Conservation (phyloP, 2,329 filamentous ascomycete species). For the Tolypocladium ovalisporum region DNA sequence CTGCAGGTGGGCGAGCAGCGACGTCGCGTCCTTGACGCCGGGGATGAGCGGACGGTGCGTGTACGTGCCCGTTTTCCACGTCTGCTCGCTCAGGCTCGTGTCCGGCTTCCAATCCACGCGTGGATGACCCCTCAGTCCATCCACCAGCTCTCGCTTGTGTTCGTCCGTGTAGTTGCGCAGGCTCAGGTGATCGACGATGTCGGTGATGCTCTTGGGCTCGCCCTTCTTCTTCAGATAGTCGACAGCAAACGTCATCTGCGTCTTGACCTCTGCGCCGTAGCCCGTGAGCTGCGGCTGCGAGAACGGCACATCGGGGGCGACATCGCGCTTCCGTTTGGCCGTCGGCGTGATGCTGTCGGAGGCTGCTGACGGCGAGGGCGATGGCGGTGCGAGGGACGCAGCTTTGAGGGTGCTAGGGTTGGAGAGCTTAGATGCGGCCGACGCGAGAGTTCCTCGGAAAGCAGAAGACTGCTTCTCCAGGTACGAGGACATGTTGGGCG, state of each 20-base stretch:
- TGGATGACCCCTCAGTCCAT: conserved; percentile 55
- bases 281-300: conserved; percentile 69
- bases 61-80: conserved; percentile 62
- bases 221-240: conserved; percentile 68
- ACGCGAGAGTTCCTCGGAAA: conserved; percentile 50
- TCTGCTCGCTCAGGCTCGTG: conserved; percentile 50
- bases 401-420: conserved; percentile 33
- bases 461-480: conserved; percentile 54
- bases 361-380: conserved; percentile 47
- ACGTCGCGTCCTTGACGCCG: conserved; percentile 65
- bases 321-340: conserved; percentile 50
- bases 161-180: conserved; percentile 52
- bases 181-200: conserved; percentile 73
- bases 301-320: conserved; percentile 44
- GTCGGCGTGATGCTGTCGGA: conserved; percentile 53
- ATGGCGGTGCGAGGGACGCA: conserved; percentile 42
- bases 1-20: conserved; percentile 74
- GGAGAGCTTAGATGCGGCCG: conserved; percentile 53
- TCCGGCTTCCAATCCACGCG: conserved; percentile 47
- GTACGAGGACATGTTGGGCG: conserved; percentile 44
- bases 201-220: conserved; percentile 56
- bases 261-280: conserved; percentile 71
- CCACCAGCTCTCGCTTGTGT: conserved; percentile 52
- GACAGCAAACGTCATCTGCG: conserved; percentile 79
- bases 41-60: conserved; percentile 71